Evolutionary conservation across 2,329 filamentous ascomycete genomes (phyloP).

Genomic region (Sporothrix dimorphospora): DNA sequence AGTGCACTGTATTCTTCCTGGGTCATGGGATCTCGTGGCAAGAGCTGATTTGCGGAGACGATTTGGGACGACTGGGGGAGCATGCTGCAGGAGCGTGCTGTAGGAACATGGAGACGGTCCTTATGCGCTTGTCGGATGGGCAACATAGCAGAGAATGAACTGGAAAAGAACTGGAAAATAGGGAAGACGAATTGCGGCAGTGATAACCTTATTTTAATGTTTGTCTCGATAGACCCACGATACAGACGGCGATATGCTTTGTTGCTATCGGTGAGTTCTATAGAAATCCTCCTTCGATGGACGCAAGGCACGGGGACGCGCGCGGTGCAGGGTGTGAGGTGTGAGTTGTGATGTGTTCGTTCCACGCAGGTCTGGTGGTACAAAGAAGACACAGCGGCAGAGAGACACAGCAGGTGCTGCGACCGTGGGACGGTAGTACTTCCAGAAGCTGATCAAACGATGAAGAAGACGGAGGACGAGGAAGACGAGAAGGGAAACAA

Average conservation of each 20-base stretch:
- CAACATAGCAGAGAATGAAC: not conserved
- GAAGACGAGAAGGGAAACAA: not conserved
- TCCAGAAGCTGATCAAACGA: conserved; percentile 1
- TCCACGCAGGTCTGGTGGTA: not conserved
- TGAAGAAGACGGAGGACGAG: not conserved
- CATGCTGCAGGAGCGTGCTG: not conserved
- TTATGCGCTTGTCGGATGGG: not conserved
- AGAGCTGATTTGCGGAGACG: conserved; percentile 10
- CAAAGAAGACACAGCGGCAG: not conserved
- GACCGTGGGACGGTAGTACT: conserved; percentile 6
- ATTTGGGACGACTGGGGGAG: not conserved
- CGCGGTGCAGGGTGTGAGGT: not conserved
- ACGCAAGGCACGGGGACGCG: conserved; percentile 10
- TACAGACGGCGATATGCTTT: conserved; percentile 11
- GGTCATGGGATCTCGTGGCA: conserved; percentile 12
- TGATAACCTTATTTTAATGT: conserved; percentile 7
- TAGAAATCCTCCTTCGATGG: not conserved
- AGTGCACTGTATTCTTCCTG: conserved; percentile 3
- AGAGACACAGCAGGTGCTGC: conserved; percentile 5
- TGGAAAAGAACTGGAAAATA: not conserved
- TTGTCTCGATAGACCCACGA: not conserved
- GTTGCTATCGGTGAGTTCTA: not conserved
- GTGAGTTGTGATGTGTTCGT: not conserved
- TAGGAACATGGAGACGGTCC: not conserved
- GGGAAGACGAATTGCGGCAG: not conserved